These are phyloP conservation scores for Fusarium musae DNA, from an alignment of 2,329 filamentous ascomycete species.

Conservation along the genomic window DNA sequence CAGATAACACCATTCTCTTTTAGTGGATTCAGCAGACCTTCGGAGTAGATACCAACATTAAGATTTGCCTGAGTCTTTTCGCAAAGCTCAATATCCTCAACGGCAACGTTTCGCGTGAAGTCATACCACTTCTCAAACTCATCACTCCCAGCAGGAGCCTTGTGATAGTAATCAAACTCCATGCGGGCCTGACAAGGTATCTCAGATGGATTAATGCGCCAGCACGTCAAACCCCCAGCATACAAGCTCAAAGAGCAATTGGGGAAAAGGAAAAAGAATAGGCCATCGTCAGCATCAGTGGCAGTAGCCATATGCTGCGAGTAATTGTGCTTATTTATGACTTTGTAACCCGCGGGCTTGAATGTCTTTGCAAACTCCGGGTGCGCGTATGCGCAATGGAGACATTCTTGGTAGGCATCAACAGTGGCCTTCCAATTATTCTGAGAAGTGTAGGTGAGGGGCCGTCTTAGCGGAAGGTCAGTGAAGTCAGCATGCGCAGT, in stretches of 20 bases:
- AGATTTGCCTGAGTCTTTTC: rapidly evolving
- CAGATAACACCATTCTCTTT: not conserved
- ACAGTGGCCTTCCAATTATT: not conserved
- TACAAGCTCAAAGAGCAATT: not conserved
- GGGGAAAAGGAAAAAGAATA: not conserved
- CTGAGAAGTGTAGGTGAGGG: not conserved
- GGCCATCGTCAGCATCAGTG: rapidly evolving
- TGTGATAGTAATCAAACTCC: not conserved
- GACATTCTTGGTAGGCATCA: not conserved
- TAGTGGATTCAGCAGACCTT: not conserved
- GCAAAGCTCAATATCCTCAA: not conserved
- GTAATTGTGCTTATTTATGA: not conserved
- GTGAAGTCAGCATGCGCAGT: not conserved
- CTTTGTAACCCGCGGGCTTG: not conserved
- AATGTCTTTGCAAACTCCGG: not conserved
- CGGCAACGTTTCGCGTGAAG: not conserved
- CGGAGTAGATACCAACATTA: not conserved
- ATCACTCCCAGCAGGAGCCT: not conserved
- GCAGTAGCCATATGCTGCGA: not conserved
- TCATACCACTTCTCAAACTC: not conserved
- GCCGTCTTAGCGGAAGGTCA: rapidly evolving
- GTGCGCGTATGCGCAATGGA: not conserved
- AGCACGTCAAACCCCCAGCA: not conserved
- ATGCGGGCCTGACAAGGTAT: not conserved
- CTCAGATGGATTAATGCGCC: not conserved